These are phyloP conservation scores for Cyberlindnera subsufficiens DNA, from an alignment of 805 yeast genomes.

Conservation along the genomic window DNA sequence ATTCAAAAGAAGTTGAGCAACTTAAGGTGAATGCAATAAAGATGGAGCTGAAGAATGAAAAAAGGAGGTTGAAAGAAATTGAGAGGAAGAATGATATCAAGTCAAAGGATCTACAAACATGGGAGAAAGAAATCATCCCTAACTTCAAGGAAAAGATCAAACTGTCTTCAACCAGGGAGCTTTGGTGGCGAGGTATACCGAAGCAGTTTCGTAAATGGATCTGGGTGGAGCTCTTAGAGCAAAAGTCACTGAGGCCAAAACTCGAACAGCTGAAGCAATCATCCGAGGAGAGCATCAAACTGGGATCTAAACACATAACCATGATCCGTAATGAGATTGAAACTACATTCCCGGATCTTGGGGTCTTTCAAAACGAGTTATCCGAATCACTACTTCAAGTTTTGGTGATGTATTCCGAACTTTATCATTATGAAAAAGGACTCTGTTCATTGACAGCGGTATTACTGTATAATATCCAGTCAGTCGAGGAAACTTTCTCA, in stretches of 20 bases:
- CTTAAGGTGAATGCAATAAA: slow-evolving; percentile 36
- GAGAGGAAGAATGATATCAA: slow-evolving; percentile 28
- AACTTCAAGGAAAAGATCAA: slow-evolving; percentile 29
- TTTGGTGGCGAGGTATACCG: slow-evolving; percentile 61
- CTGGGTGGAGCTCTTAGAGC: slow-evolving; percentile 46
- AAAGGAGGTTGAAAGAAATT: slow-evolving; percentile 26
- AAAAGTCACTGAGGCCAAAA: slow-evolving; percentile 17
- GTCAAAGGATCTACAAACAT: slow-evolving; percentile 32
- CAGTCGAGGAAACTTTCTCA: slow-evolving; percentile 31
- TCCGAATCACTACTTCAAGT: slow-evolving; percentile 29
- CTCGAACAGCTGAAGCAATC: slow-evolving; percentile 4
- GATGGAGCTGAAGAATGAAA: slow-evolving; percentile 31
- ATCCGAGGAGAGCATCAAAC: slow-evolving; percentile 4
- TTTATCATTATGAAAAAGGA: slow-evolving; percentile 29
- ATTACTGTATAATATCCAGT: slow-evolving; percentile 31
- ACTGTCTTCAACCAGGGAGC: slow-evolving; percentile 38
- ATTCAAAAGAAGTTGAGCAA: slow-evolving; percentile 45
- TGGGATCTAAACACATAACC: slow-evolving; percentile 4
- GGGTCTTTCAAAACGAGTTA: slow-evolving; percentile 30
- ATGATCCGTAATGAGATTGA: slow-evolving; percentile 20
- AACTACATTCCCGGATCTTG: slow-evolving; percentile 30
- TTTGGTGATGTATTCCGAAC: slow-evolving; percentile 25
- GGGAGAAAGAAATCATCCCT: slow-evolving; percentile 36
- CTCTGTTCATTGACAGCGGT: slow-evolving; percentile 35
- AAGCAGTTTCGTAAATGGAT: slow-evolving; percentile 35